Base-by-base conservation (phyloP, 2,329 filamentous ascomycete genomes). In the Cytospora piceicola region DNA sequence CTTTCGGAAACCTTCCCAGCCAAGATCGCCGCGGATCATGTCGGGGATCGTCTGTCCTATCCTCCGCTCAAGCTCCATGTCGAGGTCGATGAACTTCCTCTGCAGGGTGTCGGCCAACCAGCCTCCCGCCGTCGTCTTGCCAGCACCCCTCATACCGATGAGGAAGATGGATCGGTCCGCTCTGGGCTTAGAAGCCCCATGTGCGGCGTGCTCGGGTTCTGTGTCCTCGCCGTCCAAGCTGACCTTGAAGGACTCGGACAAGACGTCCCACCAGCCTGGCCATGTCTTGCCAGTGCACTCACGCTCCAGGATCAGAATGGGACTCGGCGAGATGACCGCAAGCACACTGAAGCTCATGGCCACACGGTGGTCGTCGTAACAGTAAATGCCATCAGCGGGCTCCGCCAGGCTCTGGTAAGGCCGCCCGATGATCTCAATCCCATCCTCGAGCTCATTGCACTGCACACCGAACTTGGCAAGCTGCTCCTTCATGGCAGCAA, bases 271-370 rank as follows among this genome's bases (percentile, higher is more conserved):
- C 93, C 95, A 99, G 12, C 94, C 95, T 0, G 95, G 95, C 95
- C 95, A 99, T 2, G 95, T 99, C 83, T 99, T 99, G 51, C 91
- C 94, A 3, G 93, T 92, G 75, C 95, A 99, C 73, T 97, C 93
- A 67, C 93, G 90, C 76, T 99, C 95, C 2, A 92, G 85, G 60
- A 99, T 88, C 20, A 96, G 79, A 0, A 93, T 90, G 0, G 92
- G 85, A 9, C 86, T 78, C 1, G 91, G 89, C 0, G 90, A 85
- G 34, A 90, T 86, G 22, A 92, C 80, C 15, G 93, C 88, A 20
- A 99, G 82, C 8, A 99, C 93, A 70, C 93, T 95, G 78, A 99
- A 97, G 78, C 94, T 97, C 93, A 99, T 99, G 29, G 95, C 95
- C 15, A 99, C 93, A 67, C 95, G 91, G 76, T 99, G 95, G 74